phyloP scores from a whole-genome alignment of 306 rosid genomes.

The Prunus mongolica region DNA sequence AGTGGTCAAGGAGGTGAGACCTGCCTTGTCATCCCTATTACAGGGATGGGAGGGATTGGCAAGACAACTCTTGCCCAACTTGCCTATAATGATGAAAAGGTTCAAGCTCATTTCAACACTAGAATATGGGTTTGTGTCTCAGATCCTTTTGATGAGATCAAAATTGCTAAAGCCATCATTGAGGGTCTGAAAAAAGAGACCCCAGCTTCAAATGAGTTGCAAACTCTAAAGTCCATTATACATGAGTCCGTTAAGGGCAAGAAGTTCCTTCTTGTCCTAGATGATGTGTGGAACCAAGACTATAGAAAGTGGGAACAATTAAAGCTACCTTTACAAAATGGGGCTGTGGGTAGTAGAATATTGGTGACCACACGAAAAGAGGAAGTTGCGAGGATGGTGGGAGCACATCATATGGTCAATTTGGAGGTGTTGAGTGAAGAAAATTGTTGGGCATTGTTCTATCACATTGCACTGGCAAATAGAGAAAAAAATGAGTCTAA shows the following conservation, averaged over 20 bases:
- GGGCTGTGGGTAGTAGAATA: conserved; percentile 15
- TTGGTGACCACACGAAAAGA: conserved; percentile 4
- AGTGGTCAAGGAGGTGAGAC: neutral
- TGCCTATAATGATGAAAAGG: conserved; percentile 10
- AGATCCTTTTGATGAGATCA: conserved; percentile 14
- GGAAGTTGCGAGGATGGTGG: conserved; percentile 10
- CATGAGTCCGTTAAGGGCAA: neutral
- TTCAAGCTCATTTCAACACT: neutral
- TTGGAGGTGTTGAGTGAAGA: neutral
- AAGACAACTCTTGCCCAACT: conserved; percentile 20
- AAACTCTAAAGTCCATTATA: neutral
- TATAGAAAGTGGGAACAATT: neutral
- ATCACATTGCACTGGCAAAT: neutral
- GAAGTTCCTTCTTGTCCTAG: neutral
- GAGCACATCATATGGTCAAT: neutral
- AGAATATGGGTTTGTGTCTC: conserved; percentile 25
- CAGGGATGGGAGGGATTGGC: conserved; percentile 21
- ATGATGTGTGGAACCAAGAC: conserved; percentile 14
- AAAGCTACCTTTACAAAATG: neutral
- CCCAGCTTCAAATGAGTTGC: neutral
- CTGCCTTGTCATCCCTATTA: conserved; percentile 11
- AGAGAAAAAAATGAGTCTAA: neutral
- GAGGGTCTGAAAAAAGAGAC: neutral
- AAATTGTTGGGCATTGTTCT: conserved; percentile 3
- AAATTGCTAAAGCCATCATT: conserved; percentile 3